Percentiles rank a stretch among this genome's conserved stretches.
These are phyloP conservation scores for Boletus rubroflammeus DNA, from an alignment of 768 basidiomycete genomes.

Conservation along the genomic window DNA sequence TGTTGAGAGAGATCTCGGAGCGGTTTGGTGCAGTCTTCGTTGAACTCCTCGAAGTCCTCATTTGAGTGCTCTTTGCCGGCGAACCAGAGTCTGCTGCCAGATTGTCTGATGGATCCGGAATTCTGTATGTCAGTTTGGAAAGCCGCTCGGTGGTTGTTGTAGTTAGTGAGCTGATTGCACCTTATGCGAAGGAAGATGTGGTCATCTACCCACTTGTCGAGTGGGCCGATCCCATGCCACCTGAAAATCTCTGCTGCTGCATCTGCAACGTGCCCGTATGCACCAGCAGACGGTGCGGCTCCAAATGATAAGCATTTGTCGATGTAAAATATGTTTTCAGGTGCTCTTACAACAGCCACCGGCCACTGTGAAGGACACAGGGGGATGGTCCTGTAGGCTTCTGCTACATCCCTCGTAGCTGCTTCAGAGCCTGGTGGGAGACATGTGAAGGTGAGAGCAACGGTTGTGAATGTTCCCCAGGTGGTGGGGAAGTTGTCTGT, in stretches of 20 bases:
- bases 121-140: no score
- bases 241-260: neutral
- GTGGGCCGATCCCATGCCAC: neutral
- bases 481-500: accelerated
- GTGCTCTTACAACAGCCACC: neutral
- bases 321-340: neutral
- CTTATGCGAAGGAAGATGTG: neutral
- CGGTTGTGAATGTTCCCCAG: neutral
- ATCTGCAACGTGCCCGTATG: neutral
- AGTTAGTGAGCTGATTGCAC: accelerated
- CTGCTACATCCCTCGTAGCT: neutral
- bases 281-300: neutral
- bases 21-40: accelerated
- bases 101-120: neutral
- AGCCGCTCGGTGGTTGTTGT: no score
- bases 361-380: neutral
- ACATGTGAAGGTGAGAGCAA: no score
- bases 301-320: neutral
- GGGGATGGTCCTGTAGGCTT: neutral
- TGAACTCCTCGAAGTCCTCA: neutral
- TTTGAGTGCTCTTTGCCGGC: neutral
- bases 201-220: neutral
- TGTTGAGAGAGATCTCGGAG: neutral
- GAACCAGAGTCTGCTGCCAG: neutral
- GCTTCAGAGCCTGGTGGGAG: neutral